Percentiles rank a stretch among this genome's conserved stretches.
phyloP scores from a whole-genome alignment of 495 filamentous ascomycete species.

The Pseudevernia furfuracea region DNA sequence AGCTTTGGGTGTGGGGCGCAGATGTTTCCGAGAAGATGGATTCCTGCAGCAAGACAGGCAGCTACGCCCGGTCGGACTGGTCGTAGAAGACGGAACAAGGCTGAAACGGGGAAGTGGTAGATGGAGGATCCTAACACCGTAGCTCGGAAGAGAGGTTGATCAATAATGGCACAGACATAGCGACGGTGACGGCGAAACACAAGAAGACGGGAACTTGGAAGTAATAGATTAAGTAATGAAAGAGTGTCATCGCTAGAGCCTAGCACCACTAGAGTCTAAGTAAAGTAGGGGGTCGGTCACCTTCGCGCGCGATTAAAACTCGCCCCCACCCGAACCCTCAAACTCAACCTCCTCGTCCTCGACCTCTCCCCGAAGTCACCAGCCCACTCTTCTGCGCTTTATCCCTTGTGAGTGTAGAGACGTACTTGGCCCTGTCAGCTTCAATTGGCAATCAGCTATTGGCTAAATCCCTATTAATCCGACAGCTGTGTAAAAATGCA shows the following conservation, averaged over 20 bases:
- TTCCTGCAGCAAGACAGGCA: neutral
- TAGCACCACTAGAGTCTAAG: no score
- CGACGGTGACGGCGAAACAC: neutral
- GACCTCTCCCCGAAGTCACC: neutral
- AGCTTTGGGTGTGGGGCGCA: neutral
- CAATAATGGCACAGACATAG: neutral
- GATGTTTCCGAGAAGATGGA: neutral
- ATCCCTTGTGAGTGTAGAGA: neutral
- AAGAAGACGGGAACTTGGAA: neutral
- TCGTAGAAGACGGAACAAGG: neutral
- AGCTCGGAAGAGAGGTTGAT: neutral
- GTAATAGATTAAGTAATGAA: no score
- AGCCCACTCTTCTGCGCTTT: neutral
- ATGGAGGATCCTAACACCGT: no score
- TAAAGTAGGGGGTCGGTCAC: no score
- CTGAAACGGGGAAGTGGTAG: neutral
- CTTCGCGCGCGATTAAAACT: neutral
- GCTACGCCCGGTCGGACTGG: neutral
- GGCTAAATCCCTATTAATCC: no score
- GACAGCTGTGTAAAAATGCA: neutral
- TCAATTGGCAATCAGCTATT: neutral
- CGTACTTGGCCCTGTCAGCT: neutral
- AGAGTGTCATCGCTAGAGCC: neutral
- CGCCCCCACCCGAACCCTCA: neutral
- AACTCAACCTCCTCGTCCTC: neutral